phyloP scores from a whole-genome alignment of 2,329 filamentous ascomycete genomes.

The Aspergillus pseudoglaucus region DNA sequence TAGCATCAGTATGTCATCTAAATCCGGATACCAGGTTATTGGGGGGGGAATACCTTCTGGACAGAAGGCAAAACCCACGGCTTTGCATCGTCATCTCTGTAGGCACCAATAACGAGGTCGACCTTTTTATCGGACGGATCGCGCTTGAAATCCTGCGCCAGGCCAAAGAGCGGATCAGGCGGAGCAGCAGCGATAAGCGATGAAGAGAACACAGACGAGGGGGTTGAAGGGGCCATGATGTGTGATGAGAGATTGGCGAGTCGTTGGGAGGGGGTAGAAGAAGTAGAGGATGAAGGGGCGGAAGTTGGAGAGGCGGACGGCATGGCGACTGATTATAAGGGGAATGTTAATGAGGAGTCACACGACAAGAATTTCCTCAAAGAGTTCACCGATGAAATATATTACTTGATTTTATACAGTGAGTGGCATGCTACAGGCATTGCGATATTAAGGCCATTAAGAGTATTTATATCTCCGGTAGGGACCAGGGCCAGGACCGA shows the following conservation, averaged over 20 bases:
- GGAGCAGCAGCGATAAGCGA: conserved; percentile 80
- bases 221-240: conserved; percentile 60
- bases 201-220: conserved; percentile 64
- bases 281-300: conserved; percentile 7
- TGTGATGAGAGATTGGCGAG: conserved; percentile 44
- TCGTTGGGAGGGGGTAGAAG: conserved; percentile 19
- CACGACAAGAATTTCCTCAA: background rate
- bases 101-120: conserved; percentile 90
- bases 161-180: conserved; percentile 88
- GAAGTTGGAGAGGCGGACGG: background rate
- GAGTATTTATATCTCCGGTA: background rate
- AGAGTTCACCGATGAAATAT: background rate
- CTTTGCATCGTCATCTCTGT: conserved; percentile 90
- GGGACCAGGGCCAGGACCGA: background rate
- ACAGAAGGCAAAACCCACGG: conserved; percentile 96
- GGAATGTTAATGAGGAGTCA: background rate
- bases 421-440: too few relatives aligned
- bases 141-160: conserved; percentile 80
- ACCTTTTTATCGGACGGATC: conserved; percentile 75
- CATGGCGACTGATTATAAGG: background rate
- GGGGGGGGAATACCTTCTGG: conserved; percentile 62
- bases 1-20: background rate
- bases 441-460: background rate
- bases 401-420: too few relatives aligned
- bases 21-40: background rate